Conservation (phyloP, 169 alveolate species). For the Plasmodium reichenowi region DNA sequence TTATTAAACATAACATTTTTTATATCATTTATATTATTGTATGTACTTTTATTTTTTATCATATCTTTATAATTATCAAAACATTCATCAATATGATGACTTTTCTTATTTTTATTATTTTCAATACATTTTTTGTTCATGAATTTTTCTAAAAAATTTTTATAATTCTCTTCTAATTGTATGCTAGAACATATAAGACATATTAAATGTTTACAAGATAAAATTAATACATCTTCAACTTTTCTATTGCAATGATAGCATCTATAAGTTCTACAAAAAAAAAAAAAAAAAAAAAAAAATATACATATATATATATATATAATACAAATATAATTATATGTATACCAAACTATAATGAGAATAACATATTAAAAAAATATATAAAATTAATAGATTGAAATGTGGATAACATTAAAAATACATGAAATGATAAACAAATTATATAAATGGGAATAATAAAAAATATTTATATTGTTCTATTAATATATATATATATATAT, state of each 20-base stretch:
- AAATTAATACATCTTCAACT: constrained; percentile 62
- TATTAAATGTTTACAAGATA: constrained; percentile 61
- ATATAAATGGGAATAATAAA: too few relatives aligned
- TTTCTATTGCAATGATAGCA: constrained; percentile 43
- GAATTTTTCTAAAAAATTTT: constrained; percentile 23
- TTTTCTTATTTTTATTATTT: background rate
- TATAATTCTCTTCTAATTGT: constrained; percentile 45
- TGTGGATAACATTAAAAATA: too few relatives aligned
- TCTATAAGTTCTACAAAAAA: constrained; percentile 20
- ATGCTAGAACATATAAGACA: constrained; percentile 53
- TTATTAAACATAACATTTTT: constrained; percentile 6
- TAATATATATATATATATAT: too few relatives aligned
- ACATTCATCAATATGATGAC: constrained; percentile 43
- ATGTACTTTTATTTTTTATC: background rate
- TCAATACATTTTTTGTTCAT: constrained; percentile 18
- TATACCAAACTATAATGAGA: too few relatives aligned
- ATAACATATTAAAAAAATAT: too few relatives aligned
- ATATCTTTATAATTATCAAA: constrained; percentile 26
- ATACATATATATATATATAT: too few relatives aligned
- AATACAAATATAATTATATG: too few relatives aligned
- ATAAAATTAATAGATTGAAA: too few relatives aligned
- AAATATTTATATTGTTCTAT: too few relatives aligned
- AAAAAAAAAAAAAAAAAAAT: background rate
- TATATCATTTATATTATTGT: background rate
- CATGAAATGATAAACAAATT: too few relatives aligned